Conservation (phyloP, 2,329 filamentous ascomycete genomes). For the Alternaria panax region DNA sequence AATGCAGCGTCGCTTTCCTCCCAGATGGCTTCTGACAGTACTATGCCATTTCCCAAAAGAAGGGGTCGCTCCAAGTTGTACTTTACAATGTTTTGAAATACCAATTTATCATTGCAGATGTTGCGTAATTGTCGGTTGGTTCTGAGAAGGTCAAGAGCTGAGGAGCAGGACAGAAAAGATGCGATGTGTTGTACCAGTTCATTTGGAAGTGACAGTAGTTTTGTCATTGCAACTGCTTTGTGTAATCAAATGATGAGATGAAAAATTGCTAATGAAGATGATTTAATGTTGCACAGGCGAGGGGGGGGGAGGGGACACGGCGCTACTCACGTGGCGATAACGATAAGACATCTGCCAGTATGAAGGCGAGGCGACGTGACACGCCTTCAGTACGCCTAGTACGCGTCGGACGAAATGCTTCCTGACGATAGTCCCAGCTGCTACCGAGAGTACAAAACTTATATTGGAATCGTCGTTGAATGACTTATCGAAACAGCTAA, state of each 20-base stretch:
- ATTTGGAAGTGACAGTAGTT: constrained; percentile 19
- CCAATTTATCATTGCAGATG: constrained; percentile 25
- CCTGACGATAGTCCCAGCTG: neutral
- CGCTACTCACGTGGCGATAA: constrained; percentile 6
- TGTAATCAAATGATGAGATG: neutral
- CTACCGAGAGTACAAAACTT: neutral
- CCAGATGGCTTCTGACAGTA: constrained; percentile 7
- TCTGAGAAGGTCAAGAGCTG: constrained; percentile 19
- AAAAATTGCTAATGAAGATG: too few species aligned
- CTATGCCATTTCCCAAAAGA: neutral
- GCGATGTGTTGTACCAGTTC: constrained; percentile 34
- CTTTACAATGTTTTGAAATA: constrained; percentile 27
- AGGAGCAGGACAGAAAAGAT: constrained; percentile 25
- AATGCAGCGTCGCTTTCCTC: constrained; percentile 16
- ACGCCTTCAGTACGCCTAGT: too few species aligned
- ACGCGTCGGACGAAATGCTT: too few species aligned
- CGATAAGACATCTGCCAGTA: neutral
- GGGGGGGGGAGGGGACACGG: neutral
- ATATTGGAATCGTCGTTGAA: neutral
- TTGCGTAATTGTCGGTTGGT: constrained; percentile 21
- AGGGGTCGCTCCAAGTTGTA: neutral
- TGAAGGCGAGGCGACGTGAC: neutral
- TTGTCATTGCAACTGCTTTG: neutral
- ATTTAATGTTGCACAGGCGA: neutral
- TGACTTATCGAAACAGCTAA: neutral